Base-by-base conservation (phyloP, 1,284 basidiomycete species). In the Rhodotorula sp. region DNA sequence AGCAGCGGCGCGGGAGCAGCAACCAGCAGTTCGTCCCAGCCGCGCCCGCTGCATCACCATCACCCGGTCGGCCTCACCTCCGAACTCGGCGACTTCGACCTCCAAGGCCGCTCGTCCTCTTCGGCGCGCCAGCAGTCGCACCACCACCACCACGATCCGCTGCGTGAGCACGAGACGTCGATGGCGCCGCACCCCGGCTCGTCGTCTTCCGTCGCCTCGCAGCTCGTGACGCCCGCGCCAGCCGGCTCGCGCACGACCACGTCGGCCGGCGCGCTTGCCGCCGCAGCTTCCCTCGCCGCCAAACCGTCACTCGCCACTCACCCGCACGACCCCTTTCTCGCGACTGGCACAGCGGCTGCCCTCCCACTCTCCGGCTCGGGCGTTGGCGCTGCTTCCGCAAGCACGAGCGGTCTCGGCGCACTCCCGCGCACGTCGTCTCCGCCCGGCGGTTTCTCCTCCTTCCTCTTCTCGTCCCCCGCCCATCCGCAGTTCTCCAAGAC, bases 401-500 rank as follows among this genome's bases (percentile, higher is more conserved):
- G 27, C 64, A 4, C 23, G 23, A 9, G 8, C 34, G 42, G 25
- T 2, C n/a, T 60, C 23, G 23, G 23, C 52, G 46, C 23, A 23
- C n/a, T 41, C 53, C 23, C 57, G 3, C 63, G 66, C 17, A 60
- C 64, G 25, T 61, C 53, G 4, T 67, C 68, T 21, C 63, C 57
- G 34, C 62, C 71, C 27, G 62, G 53, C 62, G 53, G 44, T 3
- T 58, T 60, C 60, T 34, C 59, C 41, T 34, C 23, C 45, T 68
- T 61, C 44, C 58, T 76, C 49, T 69, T 76, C 27, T 74, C 72
- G 16, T 74, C 72, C 5, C 74, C 74, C 16, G 73, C 70, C 13
- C 70, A 74, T 48, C 74, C 74, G 12, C 61, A 60, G 34, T 63
- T 72, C 59, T 72, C 70, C 23, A 67, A 68, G 23, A 64, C 67